Percentiles rank a stretch among this genome's conserved stretches.
These are phyloP conservation scores for Calonectria hongkongensis DNA, from an alignment of 2,329 filamentous ascomycete species.

Conservation along the genomic window DNA sequence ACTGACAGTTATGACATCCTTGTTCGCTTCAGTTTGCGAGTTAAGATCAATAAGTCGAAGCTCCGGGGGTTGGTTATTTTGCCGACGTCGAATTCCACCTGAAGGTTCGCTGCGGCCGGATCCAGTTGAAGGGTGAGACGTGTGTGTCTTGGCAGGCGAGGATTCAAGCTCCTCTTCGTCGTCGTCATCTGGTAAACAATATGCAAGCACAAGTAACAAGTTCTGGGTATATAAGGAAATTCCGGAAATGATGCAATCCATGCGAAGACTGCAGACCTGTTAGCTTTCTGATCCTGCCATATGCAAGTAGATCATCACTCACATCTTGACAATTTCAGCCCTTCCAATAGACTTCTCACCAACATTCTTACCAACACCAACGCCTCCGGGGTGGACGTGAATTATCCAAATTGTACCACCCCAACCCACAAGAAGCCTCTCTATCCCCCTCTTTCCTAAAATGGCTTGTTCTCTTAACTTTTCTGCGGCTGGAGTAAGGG, in stretches of 20 bases:
- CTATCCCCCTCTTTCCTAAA: constrained; percentile 71
- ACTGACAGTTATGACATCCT: constrained; percentile 89
- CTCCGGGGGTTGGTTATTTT: constrained; percentile 90
- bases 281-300: constrained; percentile 76
- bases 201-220: constrained; percentile 92
- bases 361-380: constrained; percentile 78
- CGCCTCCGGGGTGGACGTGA: constrained; percentile 87
- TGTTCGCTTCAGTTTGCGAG: constrained; percentile 90
- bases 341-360: constrained; percentile 84
- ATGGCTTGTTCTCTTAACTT: constrained; percentile 70
- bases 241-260: constrained; percentile 98
- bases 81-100: constrained; percentile 80
- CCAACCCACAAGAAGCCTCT: constrained; percentile 95
- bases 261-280: constrained; percentile 80
- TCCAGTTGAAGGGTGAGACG: constrained; percentile 65
- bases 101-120: constrained; percentile 75
- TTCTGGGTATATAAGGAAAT: constrained; percentile 97
- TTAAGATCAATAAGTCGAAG: constrained; percentile 92
- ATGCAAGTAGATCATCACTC: constrained; percentile 71
- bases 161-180: constrained; percentile 66
- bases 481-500: constrained; percentile 66
- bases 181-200: constrained; percentile 85
- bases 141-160: constrained; percentile 62
- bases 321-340: constrained; percentile 95
- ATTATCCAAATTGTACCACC: constrained; percentile 97